Conservation (phyloP, 176 grass and related monocot genomes). For the Carex parvula region DNA sequence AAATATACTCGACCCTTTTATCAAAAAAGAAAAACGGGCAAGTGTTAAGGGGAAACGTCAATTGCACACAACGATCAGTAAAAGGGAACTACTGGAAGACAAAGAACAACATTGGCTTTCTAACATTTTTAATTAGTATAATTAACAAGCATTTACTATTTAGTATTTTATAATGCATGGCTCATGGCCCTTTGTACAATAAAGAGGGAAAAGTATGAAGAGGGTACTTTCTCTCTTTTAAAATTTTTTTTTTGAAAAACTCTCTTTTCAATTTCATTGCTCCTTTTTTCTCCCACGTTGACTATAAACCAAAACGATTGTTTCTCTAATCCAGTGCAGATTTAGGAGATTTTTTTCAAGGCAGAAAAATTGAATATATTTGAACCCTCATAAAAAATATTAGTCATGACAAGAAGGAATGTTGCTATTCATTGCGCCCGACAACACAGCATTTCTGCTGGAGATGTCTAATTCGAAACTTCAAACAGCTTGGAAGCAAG, state of each 20-base stretch:
- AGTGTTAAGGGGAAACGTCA: neutral
- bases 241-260: too few species aligned
- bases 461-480: neutral
- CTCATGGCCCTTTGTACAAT: neutral
- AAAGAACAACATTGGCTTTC: neutral
- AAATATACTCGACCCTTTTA: too few species aligned
- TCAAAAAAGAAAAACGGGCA: too few species aligned
- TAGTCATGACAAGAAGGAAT: neutral
- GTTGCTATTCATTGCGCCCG: neutral
- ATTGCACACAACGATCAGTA: neutral
- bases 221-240: too few species aligned
- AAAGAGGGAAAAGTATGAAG: too few species aligned
- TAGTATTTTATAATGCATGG: neutral
- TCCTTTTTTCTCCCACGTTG: too few species aligned
- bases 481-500: slow-evolving; percentile 2
- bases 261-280: too few species aligned
- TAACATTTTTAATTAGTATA: neutral
- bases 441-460: neutral
- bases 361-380: too few species aligned
- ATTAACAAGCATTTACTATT: neutral
- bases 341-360: too few species aligned
- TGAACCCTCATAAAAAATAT: neutral
- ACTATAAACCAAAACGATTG: too few species aligned
- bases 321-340: too few species aligned
- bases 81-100: too few species aligned